Evolutionary conservation across 2,329 filamentous ascomycete genomes (phyloP), one percentile per base, ranked within the genome.

Genomic region (Penicillium sp.): DNA sequence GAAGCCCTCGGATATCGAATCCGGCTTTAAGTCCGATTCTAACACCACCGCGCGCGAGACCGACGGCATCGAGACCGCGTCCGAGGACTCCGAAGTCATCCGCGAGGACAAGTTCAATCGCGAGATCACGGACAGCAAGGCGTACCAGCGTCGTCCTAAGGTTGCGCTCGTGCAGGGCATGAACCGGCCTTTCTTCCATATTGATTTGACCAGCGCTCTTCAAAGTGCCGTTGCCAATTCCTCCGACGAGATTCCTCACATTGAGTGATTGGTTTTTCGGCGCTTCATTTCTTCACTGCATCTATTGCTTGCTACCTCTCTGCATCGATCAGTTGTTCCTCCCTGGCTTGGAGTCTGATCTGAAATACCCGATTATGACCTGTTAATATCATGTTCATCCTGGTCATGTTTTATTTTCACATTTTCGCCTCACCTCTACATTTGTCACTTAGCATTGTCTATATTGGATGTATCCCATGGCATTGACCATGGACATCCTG

Each of bases 111-210:
- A 69, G 46, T 56, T 76, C 28, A 69, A 74, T 48, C 74, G 74
- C 54, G 72, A 74, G 51, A 64, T 75, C 32, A 65, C 65, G 31
- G 72, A 68, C 48, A 76, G 76, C 61, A 77, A 74, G 58, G 77
- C 69, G 3, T 75, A 75, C 55, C 61, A 57, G 37, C 51, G 55
- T 43, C 58, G 58, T 26, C 65, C 55, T 52, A 70, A 65, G 58
- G 69, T 80, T 26, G 83, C 85, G 2, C 78, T 87, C 4, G 83
- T 97, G 15, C 85, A 90, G 57, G 87, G 91, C n/a, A 73, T 94
- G 55, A 93, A 95, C 68, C 75, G 87, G 59, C 91, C 93, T 4
- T 79, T 96, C 58, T 97, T 98, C 79, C 93, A 98, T 65, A 81
- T 95, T 46, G 93, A 97, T 67, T 72, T 97, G 45, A 93, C 88